Evolutionary conservation across 2,329 filamentous ascomycete species (phyloP).

Genomic region (Fusarium chlamydosporum): DNA sequence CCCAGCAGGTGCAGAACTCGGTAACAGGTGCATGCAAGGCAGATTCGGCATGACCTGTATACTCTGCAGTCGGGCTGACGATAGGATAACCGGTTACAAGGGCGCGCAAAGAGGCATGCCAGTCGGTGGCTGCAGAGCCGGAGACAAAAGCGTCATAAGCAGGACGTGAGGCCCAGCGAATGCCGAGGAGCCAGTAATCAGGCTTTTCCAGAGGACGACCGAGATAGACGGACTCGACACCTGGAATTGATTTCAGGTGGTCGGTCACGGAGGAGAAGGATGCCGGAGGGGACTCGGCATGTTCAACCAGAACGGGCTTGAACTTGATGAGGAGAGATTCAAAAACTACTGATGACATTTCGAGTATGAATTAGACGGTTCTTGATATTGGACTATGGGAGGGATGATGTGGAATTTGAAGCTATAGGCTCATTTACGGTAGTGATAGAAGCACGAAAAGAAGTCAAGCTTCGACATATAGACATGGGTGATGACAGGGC

Average conservation of each 20-base stretch:
- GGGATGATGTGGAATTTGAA: not conserved
- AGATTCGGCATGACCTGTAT: slow-evolving; percentile 42
- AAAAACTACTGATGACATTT: slow-evolving; percentile 51
- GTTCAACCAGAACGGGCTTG: slow-evolving; percentile 48
- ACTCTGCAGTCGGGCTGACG: slow-evolving; percentile 43
- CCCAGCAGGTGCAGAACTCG: slow-evolving; percentile 57
- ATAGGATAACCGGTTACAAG: slow-evolving; percentile 49
- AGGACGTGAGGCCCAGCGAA: slow-evolving; percentile 54
- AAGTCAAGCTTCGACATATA: slow-evolving; percentile 16
- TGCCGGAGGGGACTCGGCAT: slow-evolving; percentile 48
- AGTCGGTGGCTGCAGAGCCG: slow-evolving; percentile 59
- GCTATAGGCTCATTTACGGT: not conserved
- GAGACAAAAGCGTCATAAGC: slow-evolving; percentile 59
- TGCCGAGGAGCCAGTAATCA: slow-evolving; percentile 52
- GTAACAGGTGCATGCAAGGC: slow-evolving; percentile 56
- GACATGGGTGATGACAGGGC: not conserved
- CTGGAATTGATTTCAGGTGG: slow-evolving; percentile 52
- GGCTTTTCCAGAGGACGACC: slow-evolving; percentile 56
- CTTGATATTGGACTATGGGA: slow-evolving; percentile 1
- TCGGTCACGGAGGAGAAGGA: slow-evolving; percentile 49
- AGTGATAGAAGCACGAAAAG: not conserved
- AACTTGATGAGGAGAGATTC: slow-evolving; percentile 55
- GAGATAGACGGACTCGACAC: slow-evolving; percentile 54
- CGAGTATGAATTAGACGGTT: not conserved
- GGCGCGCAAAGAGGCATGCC: slow-evolving; percentile 56